phyloP scores from a whole-genome alignment of 2,329 filamentous ascomycete genomes.

The Ceratocystis albifundus region DNA sequence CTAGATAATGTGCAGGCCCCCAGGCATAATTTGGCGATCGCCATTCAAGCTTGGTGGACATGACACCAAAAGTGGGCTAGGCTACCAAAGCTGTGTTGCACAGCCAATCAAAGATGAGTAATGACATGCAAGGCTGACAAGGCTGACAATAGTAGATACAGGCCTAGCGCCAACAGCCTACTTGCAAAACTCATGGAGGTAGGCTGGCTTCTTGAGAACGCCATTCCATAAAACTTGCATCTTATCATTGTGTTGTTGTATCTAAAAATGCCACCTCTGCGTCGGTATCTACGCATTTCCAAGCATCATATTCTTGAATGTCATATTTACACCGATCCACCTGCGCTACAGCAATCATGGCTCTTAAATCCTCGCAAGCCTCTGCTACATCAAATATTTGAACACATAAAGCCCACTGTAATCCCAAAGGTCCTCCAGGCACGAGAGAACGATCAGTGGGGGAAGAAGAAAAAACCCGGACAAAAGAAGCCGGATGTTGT shows the following conservation, averaged over 20 bases:
- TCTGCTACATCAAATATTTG: slow-evolving; percentile 70
- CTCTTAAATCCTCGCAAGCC: slow-evolving; percentile 66
- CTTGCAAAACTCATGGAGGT: background rate
- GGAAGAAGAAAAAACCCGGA: slow-evolving; percentile 56
- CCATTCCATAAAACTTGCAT: background rate
- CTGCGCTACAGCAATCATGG: slow-evolving; percentile 70
- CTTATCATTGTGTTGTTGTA: background rate
- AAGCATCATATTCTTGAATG: slow-evolving; percentile 93
- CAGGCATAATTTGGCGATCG: background rate
- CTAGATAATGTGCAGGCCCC: background rate
- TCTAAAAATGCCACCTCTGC: slow-evolving; percentile 64
- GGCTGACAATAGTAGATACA: slow-evolving; percentile 5
- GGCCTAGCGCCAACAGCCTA: too few relatives aligned
- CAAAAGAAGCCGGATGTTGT: slow-evolving; percentile 71
- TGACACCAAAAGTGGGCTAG: slow-evolving; percentile 13
- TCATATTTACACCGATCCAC: slow-evolving; percentile 90
- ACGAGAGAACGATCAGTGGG: slow-evolving; percentile 45
- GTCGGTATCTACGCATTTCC: slow-evolving; percentile 81
- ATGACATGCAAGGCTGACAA: slow-evolving; percentile 20
- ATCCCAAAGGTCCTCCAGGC: slow-evolving; percentile 87
- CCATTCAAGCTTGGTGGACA: background rate
- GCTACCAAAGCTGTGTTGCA: background rate
- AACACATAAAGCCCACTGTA: slow-evolving; percentile 72
- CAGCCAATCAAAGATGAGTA: slow-evolving; percentile 13
- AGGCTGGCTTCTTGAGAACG: background rate